These are phyloP conservation scores for Ophiostoma sp. DNA, from an alignment of 2,329 filamentous ascomycete genomes.

Conservation along the genomic window DNA sequence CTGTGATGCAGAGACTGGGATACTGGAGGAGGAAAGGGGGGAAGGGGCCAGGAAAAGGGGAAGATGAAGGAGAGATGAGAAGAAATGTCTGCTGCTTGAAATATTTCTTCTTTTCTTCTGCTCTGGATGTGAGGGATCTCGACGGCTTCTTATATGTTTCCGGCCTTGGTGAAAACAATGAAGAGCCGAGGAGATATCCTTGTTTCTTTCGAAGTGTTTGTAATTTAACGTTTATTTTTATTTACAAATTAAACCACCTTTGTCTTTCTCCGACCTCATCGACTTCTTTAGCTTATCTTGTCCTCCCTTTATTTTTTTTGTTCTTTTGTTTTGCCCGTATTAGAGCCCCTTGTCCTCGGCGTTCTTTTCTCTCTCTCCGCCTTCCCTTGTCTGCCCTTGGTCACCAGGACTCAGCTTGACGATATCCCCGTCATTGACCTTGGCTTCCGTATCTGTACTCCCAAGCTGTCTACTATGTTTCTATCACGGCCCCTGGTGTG, in stretches of 20 bases:
- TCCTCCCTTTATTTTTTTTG: background rate
- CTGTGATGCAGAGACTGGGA: background rate
- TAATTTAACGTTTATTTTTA: background rate
- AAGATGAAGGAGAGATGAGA: background rate
- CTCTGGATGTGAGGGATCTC: background rate
- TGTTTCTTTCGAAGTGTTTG: background rate
- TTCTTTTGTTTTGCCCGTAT: background rate
- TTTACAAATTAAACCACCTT: background rate
- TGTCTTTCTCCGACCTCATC: background rate
- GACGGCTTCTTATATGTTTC: conserved; percentile 13
- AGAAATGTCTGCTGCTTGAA: background rate
- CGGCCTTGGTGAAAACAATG: no score
- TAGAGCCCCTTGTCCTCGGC: background rate
- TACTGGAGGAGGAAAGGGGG: background rate
- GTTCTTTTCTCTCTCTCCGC: background rate
- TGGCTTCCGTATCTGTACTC: background rate
- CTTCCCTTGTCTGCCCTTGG: background rate
- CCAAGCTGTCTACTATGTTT: background rate
- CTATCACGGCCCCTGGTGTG: background rate
- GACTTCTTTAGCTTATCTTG: background rate
- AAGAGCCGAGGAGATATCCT: background rate
- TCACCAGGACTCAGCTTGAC: background rate
- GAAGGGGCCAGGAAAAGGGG: background rate
- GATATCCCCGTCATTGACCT: background rate
- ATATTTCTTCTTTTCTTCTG: background rate